These are phyloP conservation scores for Solidago caesia DNA, from an alignment of 129 eudicot species.

Conservation along the genomic window DNA sequence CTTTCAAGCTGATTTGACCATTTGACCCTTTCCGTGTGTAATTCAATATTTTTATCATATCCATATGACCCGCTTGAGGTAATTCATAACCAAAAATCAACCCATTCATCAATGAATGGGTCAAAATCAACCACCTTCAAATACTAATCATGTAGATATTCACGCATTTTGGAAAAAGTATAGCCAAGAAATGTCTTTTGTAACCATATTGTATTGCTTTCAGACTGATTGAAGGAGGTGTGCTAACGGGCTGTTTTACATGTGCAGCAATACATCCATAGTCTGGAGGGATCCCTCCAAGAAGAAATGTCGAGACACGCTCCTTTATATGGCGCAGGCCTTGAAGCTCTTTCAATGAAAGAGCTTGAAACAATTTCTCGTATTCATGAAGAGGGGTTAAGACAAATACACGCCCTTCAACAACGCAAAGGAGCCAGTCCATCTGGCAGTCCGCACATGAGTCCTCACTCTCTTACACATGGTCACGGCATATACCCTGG, in stretches of 20 bases:
- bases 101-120: too few relatives aligned
- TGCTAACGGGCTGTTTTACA: conserved; percentile 4
- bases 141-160: too few relatives aligned
- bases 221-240: neutral
- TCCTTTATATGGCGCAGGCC: conserved; percentile 78
- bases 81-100: too few relatives aligned
- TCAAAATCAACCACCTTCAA: too few relatives aligned
- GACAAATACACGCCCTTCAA: conserved; percentile 84
- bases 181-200: neutral
- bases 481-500: conserved; percentile 55
- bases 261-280: conserved; percentile 91
- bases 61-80: too few relatives aligned
- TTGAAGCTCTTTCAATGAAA: conserved; percentile 83
- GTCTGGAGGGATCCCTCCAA: conserved; percentile 68
- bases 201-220: neutral
- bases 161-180: too few relatives aligned
- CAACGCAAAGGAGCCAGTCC: conserved; percentile 56
- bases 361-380: conserved; percentile 90
- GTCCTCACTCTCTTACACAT: conserved; percentile 61
- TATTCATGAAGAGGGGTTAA: conserved; percentile 87
- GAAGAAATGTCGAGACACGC: conserved; percentile 98
- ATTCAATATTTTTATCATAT: too few relatives aligned
- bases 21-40: too few relatives aligned
- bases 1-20: too few relatives aligned
- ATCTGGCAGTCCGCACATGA: conserved; percentile 61